Evolutionary conservation across 257 asterid genomes (phyloP), one percentile per base, ranked within the genome.

Genomic region (Petrea volubilis): DNA sequence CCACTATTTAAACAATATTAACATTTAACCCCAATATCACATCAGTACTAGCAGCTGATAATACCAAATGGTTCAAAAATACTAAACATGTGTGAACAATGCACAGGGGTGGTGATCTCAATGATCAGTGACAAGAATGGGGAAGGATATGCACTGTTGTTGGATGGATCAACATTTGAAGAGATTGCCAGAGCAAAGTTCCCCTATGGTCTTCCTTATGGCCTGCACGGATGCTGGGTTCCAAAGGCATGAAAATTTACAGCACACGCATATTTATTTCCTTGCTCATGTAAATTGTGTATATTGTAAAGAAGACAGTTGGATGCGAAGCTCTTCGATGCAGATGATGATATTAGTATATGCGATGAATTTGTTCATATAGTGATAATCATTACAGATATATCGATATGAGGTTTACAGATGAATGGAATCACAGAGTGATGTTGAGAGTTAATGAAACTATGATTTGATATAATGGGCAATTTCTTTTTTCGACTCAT

Each of bases 191-290:
- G 96, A 79, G 99, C 97, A 14, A 85, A 90, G 72, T 92, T 95
- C 80, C 98, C 99, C 0, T 90, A 95, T 72, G 99, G 96, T 14
- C 96, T 95, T 51, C 99, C 99, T 13, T 95, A 95, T 63, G 99
- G 98, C 31, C 80, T 95, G 60, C 99, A 95, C 68, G 99, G 99
- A 59, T 90, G 97, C 49, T 92, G 99, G 99, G 89, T 95, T 51
- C 97, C 99, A 38, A 87, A 82, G 67, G 69, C 47, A 17, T 79
- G 56, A n/a, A n/a, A 77, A 71, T 8, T 25, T 70, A 40, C 58
- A 52, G 41, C 27, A 20, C 2, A 31, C 13, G n/a, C n/a, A n/a
- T n/a, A 34, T 12, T 31, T 31, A 31, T 31, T 3, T 15, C 1
- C 10, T 52, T 12, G 64, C 20, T 44, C 28, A 33, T 21, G 27